Conservation (phyloP, 139 green algal genomes). For the Diplosphaera chodatii region DNA sequence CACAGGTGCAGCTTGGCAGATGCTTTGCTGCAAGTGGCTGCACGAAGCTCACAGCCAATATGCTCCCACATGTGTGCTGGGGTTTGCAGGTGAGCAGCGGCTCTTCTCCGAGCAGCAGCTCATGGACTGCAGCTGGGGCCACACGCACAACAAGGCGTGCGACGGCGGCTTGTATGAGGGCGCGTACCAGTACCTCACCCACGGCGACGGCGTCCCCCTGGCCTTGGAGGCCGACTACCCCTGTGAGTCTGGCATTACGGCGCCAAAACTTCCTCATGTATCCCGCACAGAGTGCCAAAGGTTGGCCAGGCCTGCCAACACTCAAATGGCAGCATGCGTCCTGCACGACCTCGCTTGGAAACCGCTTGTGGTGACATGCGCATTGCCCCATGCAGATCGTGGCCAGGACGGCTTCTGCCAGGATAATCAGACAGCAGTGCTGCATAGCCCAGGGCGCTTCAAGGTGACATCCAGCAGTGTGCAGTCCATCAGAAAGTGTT, state of each 20-base stretch:
- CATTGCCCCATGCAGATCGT: conserved; percentile 20
- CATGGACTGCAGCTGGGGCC: conserved; percentile 61
- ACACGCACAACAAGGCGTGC: conserved; percentile 33
- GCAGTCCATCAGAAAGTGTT: too few relatives aligned
- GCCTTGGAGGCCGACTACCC: background rate
- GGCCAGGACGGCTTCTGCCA: conserved; percentile 36
- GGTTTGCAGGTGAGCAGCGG: conserved; percentile 30
- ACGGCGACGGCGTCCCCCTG: background rate
- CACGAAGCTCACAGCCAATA: too few relatives aligned
- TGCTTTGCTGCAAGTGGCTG: too few relatives aligned
- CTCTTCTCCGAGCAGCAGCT: conserved; percentile 68
- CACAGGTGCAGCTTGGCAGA: too few relatives aligned
- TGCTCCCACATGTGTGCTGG: too few relatives aligned
- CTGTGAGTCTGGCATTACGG: background rate
- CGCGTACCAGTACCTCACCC: background rate
- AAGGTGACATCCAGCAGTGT: too few relatives aligned
- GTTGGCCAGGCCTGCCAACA: too few relatives aligned
- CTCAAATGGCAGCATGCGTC: too few relatives aligned
- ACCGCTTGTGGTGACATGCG: too few relatives aligned
- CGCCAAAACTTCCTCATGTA: background rate
- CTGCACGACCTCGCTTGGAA: too few relatives aligned
- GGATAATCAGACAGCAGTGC: conserved; percentile 6
- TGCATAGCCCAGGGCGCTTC: conserved; percentile 2
- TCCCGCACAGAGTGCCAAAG: too few relatives aligned
- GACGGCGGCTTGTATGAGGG: conserved; percentile 24